Evolutionary conservation across 805 yeast species (phyloP).

Genomic region (Debaryomyces prosopidis): DNA sequence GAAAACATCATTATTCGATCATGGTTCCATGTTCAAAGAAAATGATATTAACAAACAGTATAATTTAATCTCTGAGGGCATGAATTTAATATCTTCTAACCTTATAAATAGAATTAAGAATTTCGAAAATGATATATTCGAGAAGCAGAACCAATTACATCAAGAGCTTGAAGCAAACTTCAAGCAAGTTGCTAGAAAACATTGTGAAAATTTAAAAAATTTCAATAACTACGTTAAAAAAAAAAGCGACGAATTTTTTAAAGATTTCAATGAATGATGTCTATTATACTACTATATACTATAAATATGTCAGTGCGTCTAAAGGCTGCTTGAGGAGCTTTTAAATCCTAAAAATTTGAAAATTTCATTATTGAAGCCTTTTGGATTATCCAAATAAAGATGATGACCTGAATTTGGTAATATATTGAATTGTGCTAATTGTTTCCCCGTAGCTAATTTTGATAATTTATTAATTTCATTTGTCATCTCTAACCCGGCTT

Average conservation of each 20-base stretch:
- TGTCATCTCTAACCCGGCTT: conserved; percentile 52
- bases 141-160: conserved; percentile 10
- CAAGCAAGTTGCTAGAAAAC: conserved; percentile 7
- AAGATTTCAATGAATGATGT: background rate
- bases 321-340: too few relatives aligned
- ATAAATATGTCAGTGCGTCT: conserved; percentile 1
- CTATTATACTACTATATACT: background rate
- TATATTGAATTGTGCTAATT: conserved; percentile 32
- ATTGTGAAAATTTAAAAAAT: conserved; percentile 5
- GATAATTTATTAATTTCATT: conserved; percentile 29
- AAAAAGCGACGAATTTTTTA: conserved; percentile 8
- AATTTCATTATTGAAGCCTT: conserved; percentile 28
- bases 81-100: conserved; percentile 8
- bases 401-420: conserved; percentile 54
- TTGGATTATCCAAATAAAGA: conserved; percentile 52
- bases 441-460: conserved; percentile 25
- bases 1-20: conserved; percentile 4
- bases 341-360: conserved; percentile 34
- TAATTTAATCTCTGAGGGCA: conserved; percentile 9
- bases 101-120: conserved; percentile 11
- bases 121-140: conserved; percentile 11
- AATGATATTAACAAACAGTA: conserved; percentile 1
- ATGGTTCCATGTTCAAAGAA: background rate
- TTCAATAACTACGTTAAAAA: conserved; percentile 7
- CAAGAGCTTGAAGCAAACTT: conserved; percentile 12